Conservation (phyloP, 148 eudicot species). For the Diospyros kaki region DNA sequence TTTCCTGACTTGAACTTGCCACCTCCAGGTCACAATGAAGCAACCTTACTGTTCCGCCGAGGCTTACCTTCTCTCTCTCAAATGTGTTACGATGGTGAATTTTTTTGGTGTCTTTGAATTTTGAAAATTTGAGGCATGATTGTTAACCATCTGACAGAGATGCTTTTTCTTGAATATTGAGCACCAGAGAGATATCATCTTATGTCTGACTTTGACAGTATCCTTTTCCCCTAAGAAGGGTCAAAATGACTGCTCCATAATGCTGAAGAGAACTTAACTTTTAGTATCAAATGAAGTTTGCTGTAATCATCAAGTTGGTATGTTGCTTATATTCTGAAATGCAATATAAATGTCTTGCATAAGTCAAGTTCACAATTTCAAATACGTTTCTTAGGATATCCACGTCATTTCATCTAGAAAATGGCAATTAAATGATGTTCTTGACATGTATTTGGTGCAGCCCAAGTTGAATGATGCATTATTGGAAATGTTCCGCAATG, state of each 20-base stretch:
- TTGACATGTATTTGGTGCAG: conserved; percentile 44
- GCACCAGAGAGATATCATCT: neutral
- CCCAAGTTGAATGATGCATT: conserved; percentile 76
- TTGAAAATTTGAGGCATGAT: neutral
- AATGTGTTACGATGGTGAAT: neutral
- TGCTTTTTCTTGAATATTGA: neutral
- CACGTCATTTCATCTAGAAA: neutral
- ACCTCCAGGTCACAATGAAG: no score
- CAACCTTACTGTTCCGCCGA: no score
- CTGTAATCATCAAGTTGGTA: neutral
- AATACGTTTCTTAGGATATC: no score
- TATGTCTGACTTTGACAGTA: neutral
- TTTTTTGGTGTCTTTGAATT: neutral
- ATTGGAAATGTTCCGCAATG: conserved; percentile 91
- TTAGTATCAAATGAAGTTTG: neutral
- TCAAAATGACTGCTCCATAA: neutral
- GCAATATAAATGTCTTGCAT: neutral
- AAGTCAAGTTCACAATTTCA: neutral
- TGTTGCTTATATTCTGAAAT: neutral
- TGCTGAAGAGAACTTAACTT: neutral
- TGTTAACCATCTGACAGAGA: neutral
- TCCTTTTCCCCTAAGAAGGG: neutral
- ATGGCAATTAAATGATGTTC: conserved; percentile 12
- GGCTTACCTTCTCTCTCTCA: no score
- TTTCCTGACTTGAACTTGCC: no score